Conservation (phyloP, 2,329 filamentous ascomycete genomes). For the Tolypocladium pustulatum region DNA sequence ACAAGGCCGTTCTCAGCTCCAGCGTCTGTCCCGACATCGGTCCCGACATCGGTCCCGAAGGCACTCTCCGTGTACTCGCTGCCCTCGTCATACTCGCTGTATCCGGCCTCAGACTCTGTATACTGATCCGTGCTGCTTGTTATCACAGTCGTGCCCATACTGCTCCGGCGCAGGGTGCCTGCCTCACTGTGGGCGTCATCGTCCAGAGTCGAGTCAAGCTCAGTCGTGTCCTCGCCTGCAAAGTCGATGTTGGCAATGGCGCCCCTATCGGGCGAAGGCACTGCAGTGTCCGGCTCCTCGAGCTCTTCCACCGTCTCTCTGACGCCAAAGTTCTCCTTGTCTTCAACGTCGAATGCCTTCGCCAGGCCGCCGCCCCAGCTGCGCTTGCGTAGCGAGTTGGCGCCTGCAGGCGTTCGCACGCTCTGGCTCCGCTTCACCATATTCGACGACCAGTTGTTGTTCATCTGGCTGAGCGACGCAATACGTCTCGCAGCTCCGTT, state of each 20-base stretch:
- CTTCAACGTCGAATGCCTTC: conserved; percentile 41
- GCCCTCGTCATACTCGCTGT: conserved; percentile 28
- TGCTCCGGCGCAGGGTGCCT: conserved; percentile 37
- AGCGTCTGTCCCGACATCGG: conserved; percentile 9
- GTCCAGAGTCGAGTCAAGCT: conserved; percentile 7
- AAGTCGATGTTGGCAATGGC: conserved; percentile 3
- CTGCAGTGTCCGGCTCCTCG: conserved; percentile 19
- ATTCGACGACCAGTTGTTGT: conserved; percentile 55
- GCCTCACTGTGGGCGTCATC: conserved; percentile 36
- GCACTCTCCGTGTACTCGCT: conserved; percentile 30
- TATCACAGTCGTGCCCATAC: conserved; percentile 36
- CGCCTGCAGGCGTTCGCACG: conserved; percentile 48
- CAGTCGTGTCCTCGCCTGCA: conserved; percentile 5
- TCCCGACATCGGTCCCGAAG: conserved; percentile 9
- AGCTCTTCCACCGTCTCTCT: conserved; percentile 54
- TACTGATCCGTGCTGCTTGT: conserved; percentile 27
- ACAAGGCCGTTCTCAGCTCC: conserved; percentile 22
- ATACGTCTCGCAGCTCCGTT: conserved; percentile 64
- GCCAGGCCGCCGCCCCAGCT: conserved; percentile 52
- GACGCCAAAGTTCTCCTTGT: conserved; percentile 54
- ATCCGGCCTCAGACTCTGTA: conserved; percentile 23
- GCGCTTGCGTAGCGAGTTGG: conserved; percentile 47
- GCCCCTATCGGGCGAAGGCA: conserved; percentile 4
- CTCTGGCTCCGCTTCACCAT: conserved; percentile 70
- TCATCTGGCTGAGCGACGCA: conserved; percentile 83